Percentiles rank a stretch among this genome's conserved stretches.
These are phyloP conservation scores for Hirschfeldia incana DNA, from an alignment of 345 rosid genomes.

Conservation along the genomic window DNA sequence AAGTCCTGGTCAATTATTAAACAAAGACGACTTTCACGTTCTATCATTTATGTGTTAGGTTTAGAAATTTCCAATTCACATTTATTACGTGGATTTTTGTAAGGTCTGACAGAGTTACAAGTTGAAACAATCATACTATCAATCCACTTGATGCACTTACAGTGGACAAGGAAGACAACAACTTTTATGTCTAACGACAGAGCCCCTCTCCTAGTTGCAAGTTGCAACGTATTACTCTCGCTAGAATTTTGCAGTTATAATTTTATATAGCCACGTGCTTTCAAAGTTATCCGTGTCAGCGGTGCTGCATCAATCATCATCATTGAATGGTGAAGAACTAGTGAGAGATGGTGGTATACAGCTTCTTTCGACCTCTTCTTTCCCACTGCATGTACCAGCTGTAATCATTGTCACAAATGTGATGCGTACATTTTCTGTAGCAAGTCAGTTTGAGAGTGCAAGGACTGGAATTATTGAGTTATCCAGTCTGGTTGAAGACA, in stretches of 20 bases:
- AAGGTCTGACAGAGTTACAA: background rate
- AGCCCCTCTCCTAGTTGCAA: constrained; percentile 95
- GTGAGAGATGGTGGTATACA: constrained; percentile 96
- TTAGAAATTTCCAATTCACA: background rate
- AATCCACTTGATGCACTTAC: constrained; percentile 70
- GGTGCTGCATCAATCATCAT: constrained; percentile 66
- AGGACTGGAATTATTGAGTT: constrained; percentile 72
- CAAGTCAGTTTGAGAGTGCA: constrained; percentile 93
- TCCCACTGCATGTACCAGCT: constrained; percentile 92
- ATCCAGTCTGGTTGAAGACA: constrained; percentile 75
- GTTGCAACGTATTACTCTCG: constrained; percentile 61
- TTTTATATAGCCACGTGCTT: constrained; percentile 10
- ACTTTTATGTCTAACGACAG: constrained; percentile 85
- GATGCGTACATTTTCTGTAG: constrained; percentile 78
- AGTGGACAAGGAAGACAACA: constrained; percentile 87
- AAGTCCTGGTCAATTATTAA: background rate
- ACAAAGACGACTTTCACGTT: background rate
- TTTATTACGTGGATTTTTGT: background rate
- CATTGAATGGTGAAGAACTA: constrained; percentile 96
- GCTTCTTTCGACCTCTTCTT: constrained; percentile 81
- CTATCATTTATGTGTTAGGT: background rate
- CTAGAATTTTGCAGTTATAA: constrained; percentile 10
- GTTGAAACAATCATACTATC: too few species aligned
- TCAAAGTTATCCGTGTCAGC: constrained; percentile 44
- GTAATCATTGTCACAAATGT: constrained; percentile 90